phyloP scores from a whole-genome alignment of 2,329 filamentous ascomycete species.

The Waltergamsia citrina region DNA sequence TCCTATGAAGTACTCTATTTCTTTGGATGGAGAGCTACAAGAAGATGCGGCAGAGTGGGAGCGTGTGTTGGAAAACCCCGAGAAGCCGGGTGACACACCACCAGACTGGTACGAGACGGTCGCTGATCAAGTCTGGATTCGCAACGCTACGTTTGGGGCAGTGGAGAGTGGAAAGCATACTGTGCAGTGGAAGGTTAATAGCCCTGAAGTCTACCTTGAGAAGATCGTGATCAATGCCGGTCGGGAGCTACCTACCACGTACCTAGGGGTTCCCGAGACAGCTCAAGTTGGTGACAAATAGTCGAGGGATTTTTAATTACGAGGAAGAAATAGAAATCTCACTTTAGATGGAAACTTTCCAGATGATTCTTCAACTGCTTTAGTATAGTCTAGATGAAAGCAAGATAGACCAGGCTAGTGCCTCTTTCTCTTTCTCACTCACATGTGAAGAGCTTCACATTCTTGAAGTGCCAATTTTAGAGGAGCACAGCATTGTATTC shows the following conservation, averaged over 20 bases:
- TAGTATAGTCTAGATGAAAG: too few species aligned
- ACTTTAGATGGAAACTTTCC: too few species aligned
- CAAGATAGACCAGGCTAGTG: too few species aligned
- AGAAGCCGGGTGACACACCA: constrained; percentile 21
- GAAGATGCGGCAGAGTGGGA: background rate
- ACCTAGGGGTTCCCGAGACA: constrained; percentile 19
- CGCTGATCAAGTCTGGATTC: constrained; percentile 35
- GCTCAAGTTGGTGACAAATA: too few species aligned
- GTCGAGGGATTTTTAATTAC: too few species aligned
- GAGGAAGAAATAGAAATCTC: too few species aligned
- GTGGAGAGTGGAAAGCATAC: constrained; percentile 12
- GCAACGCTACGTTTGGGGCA: constrained; percentile 13
- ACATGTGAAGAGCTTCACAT: too few species aligned
- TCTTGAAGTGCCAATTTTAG: too few species aligned
- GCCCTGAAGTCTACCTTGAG: constrained; percentile 20
- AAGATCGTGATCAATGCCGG: constrained; percentile 16
- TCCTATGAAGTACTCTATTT: constrained; percentile 35
- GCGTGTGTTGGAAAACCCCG: constrained; percentile 1
- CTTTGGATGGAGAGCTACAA: constrained; percentile 12
- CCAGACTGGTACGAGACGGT: constrained; percentile 35
- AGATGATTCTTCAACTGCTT: too few species aligned
- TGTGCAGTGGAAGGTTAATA: constrained; percentile 15
- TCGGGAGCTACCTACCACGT: constrained; percentile 6
- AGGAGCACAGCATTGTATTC: too few species aligned
- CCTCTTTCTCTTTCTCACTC: too few species aligned